Conservation (phyloP, 2,329 filamentous ascomycete genomes). For the Trichoderma cornu-damae region DNA sequence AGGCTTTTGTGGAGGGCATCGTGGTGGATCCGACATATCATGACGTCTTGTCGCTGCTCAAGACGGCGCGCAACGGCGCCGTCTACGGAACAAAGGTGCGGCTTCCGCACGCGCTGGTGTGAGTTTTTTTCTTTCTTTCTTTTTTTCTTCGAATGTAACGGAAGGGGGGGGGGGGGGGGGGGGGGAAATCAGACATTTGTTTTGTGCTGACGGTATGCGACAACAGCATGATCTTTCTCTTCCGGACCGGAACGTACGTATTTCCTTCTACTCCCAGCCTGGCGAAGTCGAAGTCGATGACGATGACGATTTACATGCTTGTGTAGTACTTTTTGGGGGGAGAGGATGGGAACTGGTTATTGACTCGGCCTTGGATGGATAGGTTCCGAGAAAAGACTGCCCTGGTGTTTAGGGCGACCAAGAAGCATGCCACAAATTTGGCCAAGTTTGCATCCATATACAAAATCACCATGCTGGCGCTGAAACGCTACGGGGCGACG, state of each 20-base stretch:
- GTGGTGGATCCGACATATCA: conserved; percentile 80
- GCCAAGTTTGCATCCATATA: conserved; percentile 88
- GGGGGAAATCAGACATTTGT: too few species aligned
- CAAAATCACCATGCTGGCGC: conserved; percentile 72
- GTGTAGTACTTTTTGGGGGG: too few species aligned
- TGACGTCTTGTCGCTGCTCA: conserved; percentile 77
- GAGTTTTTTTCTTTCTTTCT: conserved; percentile 32
- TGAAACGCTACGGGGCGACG: conserved; percentile 57
- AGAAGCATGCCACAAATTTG: conserved; percentile 85
- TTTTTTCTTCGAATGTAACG: too few species aligned
- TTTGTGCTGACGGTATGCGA: conserved; percentile 22
- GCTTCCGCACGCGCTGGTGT: conserved; percentile 93
- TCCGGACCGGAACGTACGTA: conserved; percentile 79
- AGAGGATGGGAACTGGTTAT: neutral
- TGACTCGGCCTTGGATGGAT: neutral
- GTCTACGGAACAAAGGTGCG: conserved; percentile 97
- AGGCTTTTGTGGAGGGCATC: conserved; percentile 69
- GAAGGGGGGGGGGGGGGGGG: neutral
- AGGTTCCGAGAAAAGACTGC: conserved; percentile 68
- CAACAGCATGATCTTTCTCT: conserved; percentile 86
- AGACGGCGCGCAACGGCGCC: conserved; percentile 91
- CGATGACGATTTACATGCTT: neutral
- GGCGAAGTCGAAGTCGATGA: neutral
- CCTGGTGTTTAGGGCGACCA: conserved; percentile 79
- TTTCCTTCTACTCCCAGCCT: conserved; percentile 2